phyloP scores from a whole-genome alignment of 192 early-diverging fungal species.

The Kappamyces sp. region DNA sequence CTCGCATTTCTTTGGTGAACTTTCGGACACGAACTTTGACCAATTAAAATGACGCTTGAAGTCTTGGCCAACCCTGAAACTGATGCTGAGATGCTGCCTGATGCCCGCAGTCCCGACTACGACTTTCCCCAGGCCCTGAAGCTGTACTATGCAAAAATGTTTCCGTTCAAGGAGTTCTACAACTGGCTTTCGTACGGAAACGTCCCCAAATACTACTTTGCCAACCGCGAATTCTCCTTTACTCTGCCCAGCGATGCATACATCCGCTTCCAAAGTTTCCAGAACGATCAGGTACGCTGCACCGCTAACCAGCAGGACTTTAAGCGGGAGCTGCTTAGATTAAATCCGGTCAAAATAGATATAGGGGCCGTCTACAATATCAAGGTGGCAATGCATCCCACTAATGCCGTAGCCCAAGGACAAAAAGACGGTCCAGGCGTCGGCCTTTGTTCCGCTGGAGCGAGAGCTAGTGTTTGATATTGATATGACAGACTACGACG shows the following conservation, averaged over 20 bases:
- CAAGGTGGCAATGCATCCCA: slow-evolving; percentile 30
- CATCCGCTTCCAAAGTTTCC: slow-evolving; percentile 86
- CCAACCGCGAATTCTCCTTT: slow-evolving; percentile 90
- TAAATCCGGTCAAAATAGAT: slow-evolving; percentile 90
- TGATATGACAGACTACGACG: slow-evolving; percentile 99
- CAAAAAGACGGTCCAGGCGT: slow-evolving; percentile 64
- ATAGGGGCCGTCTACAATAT: slow-evolving; percentile 93
- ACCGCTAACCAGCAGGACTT: slow-evolving; percentile 40
- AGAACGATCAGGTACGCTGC: slow-evolving; percentile 31
- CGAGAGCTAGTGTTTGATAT: slow-evolving; percentile 98
- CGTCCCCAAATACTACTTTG: slow-evolving; percentile 64
- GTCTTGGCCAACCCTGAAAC: too few species aligned
- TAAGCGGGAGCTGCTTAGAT: slow-evolving; percentile 63
- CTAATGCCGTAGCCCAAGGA: slow-evolving; percentile 65
- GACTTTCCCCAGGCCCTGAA: slow-evolving; percentile 3
- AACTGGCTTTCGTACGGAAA: slow-evolving; percentile 80
- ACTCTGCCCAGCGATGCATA: slow-evolving; percentile 73
- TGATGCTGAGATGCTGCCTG: too few species aligned
- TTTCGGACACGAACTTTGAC: not conserved
- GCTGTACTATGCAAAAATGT: slow-evolving; percentile 79
- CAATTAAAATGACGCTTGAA: too few species aligned
- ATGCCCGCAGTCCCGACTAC: too few species aligned
- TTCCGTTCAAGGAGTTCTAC: slow-evolving; percentile 77
- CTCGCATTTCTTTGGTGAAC: slow-evolving; percentile 42
- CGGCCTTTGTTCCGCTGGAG: slow-evolving; percentile 68